phyloP scores from a whole-genome alignment of 805 yeast genomes.

The Babjeviella inositovora region DNA sequence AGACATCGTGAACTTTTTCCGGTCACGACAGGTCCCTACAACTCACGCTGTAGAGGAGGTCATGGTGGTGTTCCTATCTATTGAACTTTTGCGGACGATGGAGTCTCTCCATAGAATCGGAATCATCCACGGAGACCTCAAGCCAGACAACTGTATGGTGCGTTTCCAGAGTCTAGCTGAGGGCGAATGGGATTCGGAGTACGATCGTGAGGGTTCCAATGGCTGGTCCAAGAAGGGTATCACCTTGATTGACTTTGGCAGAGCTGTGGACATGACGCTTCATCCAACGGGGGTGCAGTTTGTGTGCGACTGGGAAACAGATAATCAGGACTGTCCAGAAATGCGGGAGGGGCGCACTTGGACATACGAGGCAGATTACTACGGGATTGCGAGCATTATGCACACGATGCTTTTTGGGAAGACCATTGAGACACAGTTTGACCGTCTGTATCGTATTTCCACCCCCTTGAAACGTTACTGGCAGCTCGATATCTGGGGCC shows the following conservation, averaged over 20 bases:
- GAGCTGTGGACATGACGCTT: constrained; percentile 55
- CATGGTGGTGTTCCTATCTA: constrained; percentile 42
- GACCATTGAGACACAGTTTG: constrained; percentile 27
- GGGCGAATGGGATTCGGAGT: constrained; percentile 7
- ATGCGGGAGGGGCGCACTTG: constrained; percentile 46
- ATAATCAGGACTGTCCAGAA: constrained; percentile 59
- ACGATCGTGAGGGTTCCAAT: constrained; percentile 13
- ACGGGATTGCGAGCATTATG: constrained; percentile 61
- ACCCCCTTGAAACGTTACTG: constrained; percentile 54
- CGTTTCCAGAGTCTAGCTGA: constrained; percentile 28
- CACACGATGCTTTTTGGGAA: constrained; percentile 64
- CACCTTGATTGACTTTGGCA: constrained; percentile 65
- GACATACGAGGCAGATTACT: constrained; percentile 73
- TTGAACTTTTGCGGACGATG: constrained; percentile 45
- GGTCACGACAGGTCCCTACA: constrained; percentile 4
- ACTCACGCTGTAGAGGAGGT: constrained; percentile 34
- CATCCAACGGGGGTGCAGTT: constrained; percentile 36
- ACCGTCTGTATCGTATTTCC: constrained; percentile 14
- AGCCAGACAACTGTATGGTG: constrained; percentile 78
- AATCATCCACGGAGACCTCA: constrained; percentile 73
- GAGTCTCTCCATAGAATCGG: constrained; percentile 47
- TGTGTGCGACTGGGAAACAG: constrained; percentile 40
- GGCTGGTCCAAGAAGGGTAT: constrained; percentile 41
- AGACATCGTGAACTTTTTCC: constrained; percentile 42
- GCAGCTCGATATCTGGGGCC: constrained; percentile 59